phyloP scores from a whole-genome alignment of 1,139 yeast genomes.

The Yamadazyma blattariae region DNA sequence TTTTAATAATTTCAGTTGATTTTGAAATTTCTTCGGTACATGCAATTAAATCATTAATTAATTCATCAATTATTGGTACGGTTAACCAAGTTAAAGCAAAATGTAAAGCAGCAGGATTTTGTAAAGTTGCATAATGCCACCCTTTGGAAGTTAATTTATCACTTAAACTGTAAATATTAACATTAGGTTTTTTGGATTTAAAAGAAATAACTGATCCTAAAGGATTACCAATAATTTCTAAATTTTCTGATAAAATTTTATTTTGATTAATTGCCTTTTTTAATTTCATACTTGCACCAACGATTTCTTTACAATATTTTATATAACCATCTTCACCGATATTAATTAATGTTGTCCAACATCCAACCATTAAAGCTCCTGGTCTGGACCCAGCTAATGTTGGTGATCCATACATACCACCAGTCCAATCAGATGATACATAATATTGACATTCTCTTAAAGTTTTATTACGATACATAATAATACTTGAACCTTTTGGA shows the following conservation, averaged over 20 bases:
- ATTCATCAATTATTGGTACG: slow-evolving; percentile 57
- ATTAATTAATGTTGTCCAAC: slow-evolving; percentile 89
- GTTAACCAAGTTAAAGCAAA: slow-evolving; percentile 81
- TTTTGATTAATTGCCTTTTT: slow-evolving; percentile 43
- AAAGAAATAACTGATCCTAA: slow-evolving; percentile 78
- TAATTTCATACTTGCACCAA: slow-evolving; percentile 59
- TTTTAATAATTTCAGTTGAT: slow-evolving; percentile 23
- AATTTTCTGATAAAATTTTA: slow-evolving; percentile 40
- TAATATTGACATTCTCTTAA: slow-evolving; percentile 83
- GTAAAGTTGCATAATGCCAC: slow-evolving; percentile 89
- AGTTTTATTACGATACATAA: slow-evolving; percentile 73
- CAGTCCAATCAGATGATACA: slow-evolving; percentile 82
- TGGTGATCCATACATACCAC: slow-evolving; percentile 95
- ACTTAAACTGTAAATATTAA: slow-evolving; percentile 74
- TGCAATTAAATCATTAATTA: slow-evolving; percentile 53
- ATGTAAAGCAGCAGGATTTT: slow-evolving; percentile 88
- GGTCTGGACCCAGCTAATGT: slow-evolving; percentile 97
- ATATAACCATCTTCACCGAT: slow-evolving; percentile 81
- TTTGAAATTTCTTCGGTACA: slow-evolving; percentile 42
- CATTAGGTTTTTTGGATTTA: slow-evolving; percentile 34
- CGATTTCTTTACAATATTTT: slow-evolving; percentile 63
- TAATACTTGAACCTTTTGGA: slow-evolving; percentile 91
- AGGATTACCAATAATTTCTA: slow-evolving; percentile 80
- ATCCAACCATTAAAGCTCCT: slow-evolving; percentile 94
- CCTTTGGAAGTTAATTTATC: slow-evolving; percentile 68